Conservation (phyloP, 306 rosid species). For the Vicia villosa region DNA sequence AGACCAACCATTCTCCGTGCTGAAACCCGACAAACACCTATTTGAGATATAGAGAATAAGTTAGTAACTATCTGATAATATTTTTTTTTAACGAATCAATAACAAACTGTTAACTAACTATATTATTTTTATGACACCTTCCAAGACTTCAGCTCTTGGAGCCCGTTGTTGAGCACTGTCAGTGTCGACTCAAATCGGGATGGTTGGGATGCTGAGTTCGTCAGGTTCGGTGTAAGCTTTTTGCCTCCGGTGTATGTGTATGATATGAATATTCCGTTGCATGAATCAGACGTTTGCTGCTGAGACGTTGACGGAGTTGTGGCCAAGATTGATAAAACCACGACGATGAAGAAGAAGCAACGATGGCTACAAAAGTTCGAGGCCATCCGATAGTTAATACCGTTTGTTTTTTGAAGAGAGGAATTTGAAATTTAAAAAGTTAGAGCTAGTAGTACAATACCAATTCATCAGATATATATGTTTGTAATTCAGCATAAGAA, state of each 20-base stretch:
- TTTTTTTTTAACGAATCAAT: not conserved
- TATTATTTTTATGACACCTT: not conserved
- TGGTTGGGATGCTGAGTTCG: slow-evolving; percentile 44
- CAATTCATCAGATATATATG: not conserved
- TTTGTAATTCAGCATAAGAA: not conserved
- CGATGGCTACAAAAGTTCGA: not conserved
- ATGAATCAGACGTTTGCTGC: slow-evolving; percentile 44
- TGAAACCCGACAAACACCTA: slow-evolving; percentile 71
- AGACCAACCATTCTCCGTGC: slow-evolving; percentile 63
- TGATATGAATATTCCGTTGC: slow-evolving; percentile 67
- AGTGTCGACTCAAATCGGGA: slow-evolving; percentile 72
- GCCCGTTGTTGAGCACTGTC: slow-evolving; percentile 70
- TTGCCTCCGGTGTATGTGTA: slow-evolving; percentile 52
- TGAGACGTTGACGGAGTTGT: slow-evolving; percentile 32
- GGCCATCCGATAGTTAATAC: slow-evolving; percentile 11
- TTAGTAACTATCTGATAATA: not conserved
- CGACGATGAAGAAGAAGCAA: slow-evolving; percentile 15
- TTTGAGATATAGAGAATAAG: not conserved
- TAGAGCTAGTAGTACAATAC: slow-evolving; percentile 1
- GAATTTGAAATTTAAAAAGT: not conserved
- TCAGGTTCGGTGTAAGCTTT: slow-evolving; percentile 46
- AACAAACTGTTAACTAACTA: not conserved
- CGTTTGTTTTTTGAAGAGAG: not conserved
- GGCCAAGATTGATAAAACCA: slow-evolving; percentile 20
- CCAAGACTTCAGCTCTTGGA: slow-evolving; percentile 70